phyloP scores from a whole-genome alignment of 495 filamentous ascomycete species.

The Pyrenula massariospora region DNA sequence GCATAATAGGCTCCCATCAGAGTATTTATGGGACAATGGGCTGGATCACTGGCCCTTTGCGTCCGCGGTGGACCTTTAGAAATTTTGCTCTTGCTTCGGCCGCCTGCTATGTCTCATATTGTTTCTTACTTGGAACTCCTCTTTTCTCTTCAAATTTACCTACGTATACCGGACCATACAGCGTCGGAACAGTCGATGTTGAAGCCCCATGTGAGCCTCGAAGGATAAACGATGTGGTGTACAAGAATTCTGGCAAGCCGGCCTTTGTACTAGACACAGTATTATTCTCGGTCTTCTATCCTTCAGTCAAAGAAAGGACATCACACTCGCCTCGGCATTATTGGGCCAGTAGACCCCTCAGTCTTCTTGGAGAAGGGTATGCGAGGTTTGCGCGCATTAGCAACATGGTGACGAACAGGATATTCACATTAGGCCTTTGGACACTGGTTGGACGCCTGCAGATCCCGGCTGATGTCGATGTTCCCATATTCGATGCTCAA shows the following conservation, averaged over 20 bases:
- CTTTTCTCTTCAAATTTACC: conserved; percentile 31
- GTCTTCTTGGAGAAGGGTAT: conserved; percentile 34
- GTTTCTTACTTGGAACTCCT: conserved; percentile 23
- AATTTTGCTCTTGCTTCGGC: conserved; percentile 11
- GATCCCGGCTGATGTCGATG: conserved; percentile 32
- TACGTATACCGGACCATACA: conserved; percentile 31
- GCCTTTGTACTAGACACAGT: conserved; percentile 35
- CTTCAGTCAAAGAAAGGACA: conserved; percentile 14
- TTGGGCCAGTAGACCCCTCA: conserved; percentile 38
- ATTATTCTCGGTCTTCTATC: conserved; percentile 38
- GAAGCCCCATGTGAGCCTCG: conserved; percentile 23
- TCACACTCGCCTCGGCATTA: conserved; percentile 17
- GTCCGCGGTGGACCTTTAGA: conserved; percentile 11
- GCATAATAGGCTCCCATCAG: no score
- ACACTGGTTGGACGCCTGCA: conserved; percentile 24
- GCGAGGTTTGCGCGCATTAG: conserved; percentile 29
- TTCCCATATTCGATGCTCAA: conserved; percentile 21
- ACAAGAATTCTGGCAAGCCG: conserved; percentile 22
- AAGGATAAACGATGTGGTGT: conserved; percentile 20
- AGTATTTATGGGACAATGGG: neutral
- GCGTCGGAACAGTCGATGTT: conserved; percentile 34
- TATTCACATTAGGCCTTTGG: conserved; percentile 21
- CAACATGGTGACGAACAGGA: conserved; percentile 23
- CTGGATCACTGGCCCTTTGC: neutral
- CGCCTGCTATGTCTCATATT: conserved; percentile 22